A percentile compares a stretch with the other conserved stretches of the same genome.
Evolutionary conservation across 768 basidiomycete genomes (phyloP).

Genomic region (Amanita polypyramis): DNA sequence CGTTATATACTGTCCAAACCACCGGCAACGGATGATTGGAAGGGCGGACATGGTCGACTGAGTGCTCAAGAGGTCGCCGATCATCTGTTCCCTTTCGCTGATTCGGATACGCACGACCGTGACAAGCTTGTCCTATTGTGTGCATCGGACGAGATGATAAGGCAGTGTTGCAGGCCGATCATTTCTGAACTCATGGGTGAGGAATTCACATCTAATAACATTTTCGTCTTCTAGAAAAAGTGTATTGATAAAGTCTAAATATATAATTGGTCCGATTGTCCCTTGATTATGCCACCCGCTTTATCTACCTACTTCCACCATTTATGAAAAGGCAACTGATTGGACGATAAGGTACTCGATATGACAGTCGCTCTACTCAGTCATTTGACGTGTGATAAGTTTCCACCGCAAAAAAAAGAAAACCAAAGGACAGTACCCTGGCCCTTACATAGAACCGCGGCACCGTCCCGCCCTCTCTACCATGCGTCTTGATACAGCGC

Average conservation of each 20-base stretch:
- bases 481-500: neutral
- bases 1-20: slow-evolving; percentile 1
- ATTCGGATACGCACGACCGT: neutral
- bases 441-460: neutral
- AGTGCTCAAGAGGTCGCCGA: neutral
- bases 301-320: too few species aligned
- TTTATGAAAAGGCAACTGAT: too few species aligned
- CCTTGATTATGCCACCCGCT: too few species aligned
- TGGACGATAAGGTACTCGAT: slow-evolving; percentile 3
- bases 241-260: too few species aligned
- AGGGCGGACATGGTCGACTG: neutral
- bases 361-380: too few species aligned
- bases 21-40: neutral
- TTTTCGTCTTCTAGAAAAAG: neutral
- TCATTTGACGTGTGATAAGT: too few species aligned
- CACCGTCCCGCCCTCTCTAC: neutral
- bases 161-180: neutral
- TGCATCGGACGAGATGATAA: neutral
- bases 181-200: slow-evolving; percentile 2
- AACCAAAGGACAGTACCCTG: neutral
- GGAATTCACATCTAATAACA: neutral
- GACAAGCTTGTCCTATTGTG: neutral
- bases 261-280: too few species aligned
- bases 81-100: neutral
- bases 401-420: neutral